Evolutionary conservation across 768 basidiomycete genomes (phyloP).

Genomic region (Lyophyllum atratum): DNA sequence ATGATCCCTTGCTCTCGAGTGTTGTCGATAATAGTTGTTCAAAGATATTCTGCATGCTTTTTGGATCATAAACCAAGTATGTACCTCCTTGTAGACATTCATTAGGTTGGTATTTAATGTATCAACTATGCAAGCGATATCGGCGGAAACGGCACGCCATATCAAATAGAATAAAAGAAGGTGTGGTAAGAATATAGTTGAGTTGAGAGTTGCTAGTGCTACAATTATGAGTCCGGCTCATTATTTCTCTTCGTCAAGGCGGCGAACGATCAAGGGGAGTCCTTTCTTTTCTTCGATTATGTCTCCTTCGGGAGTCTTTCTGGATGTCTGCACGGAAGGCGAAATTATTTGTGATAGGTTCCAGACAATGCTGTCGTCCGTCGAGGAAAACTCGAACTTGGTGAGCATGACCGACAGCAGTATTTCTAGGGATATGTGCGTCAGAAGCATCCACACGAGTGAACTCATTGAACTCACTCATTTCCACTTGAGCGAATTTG

Average conservation of each 20-base stretch:
- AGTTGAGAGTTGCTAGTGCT: background rate
- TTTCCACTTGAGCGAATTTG: slow-evolving; percentile 57
- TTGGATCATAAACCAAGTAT: too few species aligned
- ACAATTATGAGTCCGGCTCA: background rate
- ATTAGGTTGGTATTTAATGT: background rate
- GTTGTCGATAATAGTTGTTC: too few species aligned
- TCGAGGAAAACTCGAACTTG: slow-evolving; percentile 35
- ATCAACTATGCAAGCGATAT: background rate
- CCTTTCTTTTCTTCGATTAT: slow-evolving; percentile 35
- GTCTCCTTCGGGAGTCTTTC: slow-evolving; percentile 8
- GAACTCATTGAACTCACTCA: slow-evolving; percentile 40
- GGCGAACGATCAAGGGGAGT: slow-evolving; percentile 32
- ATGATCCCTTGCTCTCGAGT: too few species aligned
- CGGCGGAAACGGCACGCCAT: too few species aligned
- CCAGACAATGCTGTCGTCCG: slow-evolving; percentile 43
- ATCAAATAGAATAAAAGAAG: background rate
- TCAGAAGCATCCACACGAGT: background rate
- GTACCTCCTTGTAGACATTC: too few species aligned
- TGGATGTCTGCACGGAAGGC: slow-evolving; percentile 34
- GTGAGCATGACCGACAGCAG: slow-evolving; percentile 37
- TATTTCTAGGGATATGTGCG: slow-evolving; percentile 31
- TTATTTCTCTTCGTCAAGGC: slow-evolving; percentile 4
- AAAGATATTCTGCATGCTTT: too few species aligned
- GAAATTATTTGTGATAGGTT: slow-evolving; percentile 51
- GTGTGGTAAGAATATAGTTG: too few species aligned